Conservation (phyloP, 345 rosid genomes). For the Rhodomyrtus tomentosa region DNA sequence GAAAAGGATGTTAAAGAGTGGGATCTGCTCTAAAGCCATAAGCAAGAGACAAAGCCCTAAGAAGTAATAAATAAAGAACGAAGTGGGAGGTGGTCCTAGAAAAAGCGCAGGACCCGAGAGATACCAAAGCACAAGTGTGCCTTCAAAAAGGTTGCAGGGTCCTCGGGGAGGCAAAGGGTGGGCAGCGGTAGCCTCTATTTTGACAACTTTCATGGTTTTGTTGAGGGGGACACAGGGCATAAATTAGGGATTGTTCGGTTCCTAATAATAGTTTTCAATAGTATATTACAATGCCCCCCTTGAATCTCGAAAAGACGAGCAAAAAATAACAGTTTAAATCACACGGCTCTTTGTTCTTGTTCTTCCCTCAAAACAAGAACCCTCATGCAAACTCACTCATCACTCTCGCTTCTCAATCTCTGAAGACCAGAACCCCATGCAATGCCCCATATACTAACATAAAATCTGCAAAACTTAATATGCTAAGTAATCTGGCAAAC, state of each 20-base stretch:
- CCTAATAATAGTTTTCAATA: neutral
- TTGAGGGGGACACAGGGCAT: constrained; percentile 57
- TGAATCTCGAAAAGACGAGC: neutral
- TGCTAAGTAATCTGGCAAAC: neutral
- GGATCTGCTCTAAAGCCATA: neutral
- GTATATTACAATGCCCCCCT: neutral
- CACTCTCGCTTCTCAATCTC: neutral
- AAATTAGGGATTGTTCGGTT: constrained; percentile 38
- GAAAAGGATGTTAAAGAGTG: neutral
- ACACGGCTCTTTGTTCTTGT: neutral
- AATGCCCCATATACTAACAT: neutral
- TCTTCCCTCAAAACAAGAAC: neutral
- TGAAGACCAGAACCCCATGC: neutral
- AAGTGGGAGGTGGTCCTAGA: constrained; percentile 20
- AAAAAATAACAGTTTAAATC: neutral
- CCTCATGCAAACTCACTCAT: neutral
- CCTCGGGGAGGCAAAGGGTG: constrained; percentile 37
- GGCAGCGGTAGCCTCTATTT: constrained; percentile 18
- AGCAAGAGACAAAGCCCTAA: constrained; percentile 6
- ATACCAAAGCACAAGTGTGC: constrained; percentile 16
- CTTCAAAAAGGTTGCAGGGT: constrained; percentile 11
- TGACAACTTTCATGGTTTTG: constrained; percentile 52
- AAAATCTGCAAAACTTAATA: neutral
- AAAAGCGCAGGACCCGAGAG: constrained; percentile 30
- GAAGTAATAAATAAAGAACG: neutral